These are phyloP conservation scores for Wickerhamomyces sp. DNA, from an alignment of 1,139 yeast species.

Conservation along the genomic window DNA sequence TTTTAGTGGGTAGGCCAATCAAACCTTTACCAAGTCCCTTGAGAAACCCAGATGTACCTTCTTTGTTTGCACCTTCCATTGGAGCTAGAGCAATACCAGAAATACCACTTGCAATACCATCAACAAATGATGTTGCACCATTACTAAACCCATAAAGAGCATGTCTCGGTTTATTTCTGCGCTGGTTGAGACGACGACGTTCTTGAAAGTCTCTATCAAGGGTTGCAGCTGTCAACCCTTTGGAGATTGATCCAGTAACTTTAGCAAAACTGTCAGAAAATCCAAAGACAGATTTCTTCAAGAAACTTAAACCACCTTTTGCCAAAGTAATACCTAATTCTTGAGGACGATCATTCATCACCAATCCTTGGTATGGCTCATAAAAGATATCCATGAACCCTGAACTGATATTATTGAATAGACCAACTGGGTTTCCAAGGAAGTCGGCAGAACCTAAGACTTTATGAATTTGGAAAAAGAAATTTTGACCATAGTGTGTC, in stretches of 20 bases:
- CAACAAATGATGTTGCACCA: constrained; percentile 88
- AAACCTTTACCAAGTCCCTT: constrained; percentile 94
- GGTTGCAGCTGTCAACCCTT: constrained; percentile 88
- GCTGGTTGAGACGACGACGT: constrained; percentile 64
- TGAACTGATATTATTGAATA: constrained; percentile 86
- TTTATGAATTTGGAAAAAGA: constrained; percentile 87
- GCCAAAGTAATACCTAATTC: constrained; percentile 95
- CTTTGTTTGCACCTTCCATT: constrained; percentile 76
- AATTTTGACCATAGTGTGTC: constrained; percentile 90
- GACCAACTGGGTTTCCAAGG: constrained; percentile 94
- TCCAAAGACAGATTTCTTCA: constrained; percentile 93
- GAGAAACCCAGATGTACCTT: constrained; percentile 88
- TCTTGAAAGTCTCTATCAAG: constrained; percentile 84
- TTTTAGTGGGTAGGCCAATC: constrained; percentile 91
- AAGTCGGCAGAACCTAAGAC: constrained; percentile 95
- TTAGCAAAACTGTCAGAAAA: constrained; percentile 90
- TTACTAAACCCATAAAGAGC: constrained; percentile 83
- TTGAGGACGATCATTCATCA: constrained; percentile 91
- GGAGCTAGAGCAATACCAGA: constrained; percentile 92
- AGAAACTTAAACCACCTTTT: constrained; percentile 89
- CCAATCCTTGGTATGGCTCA: constrained; percentile 95
- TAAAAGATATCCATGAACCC: constrained; percentile 96
- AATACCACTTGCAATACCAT: constrained; percentile 82
- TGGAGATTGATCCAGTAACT: constrained; percentile 90
- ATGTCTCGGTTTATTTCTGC: constrained; percentile 78